A percentile compares a stretch with the other conserved stretches of the same genome.
phyloP scores from a whole-genome alignment of 495 filamentous ascomycete species.

The Aspergillus conjunctus region DNA sequence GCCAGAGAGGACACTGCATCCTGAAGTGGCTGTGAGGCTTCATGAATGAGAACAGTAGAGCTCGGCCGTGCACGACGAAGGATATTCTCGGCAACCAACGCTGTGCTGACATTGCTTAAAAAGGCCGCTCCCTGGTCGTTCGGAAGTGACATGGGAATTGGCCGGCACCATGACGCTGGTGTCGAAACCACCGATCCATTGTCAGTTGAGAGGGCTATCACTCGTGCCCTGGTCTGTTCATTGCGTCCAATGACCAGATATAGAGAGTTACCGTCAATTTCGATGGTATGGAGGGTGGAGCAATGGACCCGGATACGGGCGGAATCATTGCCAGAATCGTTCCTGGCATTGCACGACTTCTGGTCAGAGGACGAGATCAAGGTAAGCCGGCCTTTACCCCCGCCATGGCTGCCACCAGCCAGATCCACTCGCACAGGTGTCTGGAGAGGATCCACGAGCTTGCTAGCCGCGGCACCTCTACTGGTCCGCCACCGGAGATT shows the following conservation, averaged over 20 bases:
- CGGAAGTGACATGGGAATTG: neutral
- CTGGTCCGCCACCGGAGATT: conserved; percentile 12
- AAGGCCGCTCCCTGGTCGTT: neutral
- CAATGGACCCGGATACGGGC: neutral
- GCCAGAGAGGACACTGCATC: neutral
- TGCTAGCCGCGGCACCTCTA: neutral
- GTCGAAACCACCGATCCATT: neutral
- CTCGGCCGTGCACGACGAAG: neutral
- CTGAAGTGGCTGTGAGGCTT: neutral
- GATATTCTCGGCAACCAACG: neutral
- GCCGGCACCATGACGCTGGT: neutral
- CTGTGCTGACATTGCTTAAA: neutral
- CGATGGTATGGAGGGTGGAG: neutral
- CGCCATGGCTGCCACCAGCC: neutral
- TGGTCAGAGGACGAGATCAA: neutral
- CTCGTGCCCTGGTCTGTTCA: neutral
- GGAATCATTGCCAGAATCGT: neutral
- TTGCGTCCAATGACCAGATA: neutral
- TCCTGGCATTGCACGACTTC: too few relatives aligned
- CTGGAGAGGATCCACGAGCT: neutral
- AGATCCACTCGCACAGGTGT: neutral
- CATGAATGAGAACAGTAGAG: neutral
- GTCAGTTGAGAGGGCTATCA: neutral
- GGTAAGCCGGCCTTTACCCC: neutral
- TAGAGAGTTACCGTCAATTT: neutral